A percentile compares a stretch with the other conserved stretches of the same genome.
phyloP scores from a whole-genome alignment of 192 early-diverging fungal species.

The Ambispora gerdemannii region DNA sequence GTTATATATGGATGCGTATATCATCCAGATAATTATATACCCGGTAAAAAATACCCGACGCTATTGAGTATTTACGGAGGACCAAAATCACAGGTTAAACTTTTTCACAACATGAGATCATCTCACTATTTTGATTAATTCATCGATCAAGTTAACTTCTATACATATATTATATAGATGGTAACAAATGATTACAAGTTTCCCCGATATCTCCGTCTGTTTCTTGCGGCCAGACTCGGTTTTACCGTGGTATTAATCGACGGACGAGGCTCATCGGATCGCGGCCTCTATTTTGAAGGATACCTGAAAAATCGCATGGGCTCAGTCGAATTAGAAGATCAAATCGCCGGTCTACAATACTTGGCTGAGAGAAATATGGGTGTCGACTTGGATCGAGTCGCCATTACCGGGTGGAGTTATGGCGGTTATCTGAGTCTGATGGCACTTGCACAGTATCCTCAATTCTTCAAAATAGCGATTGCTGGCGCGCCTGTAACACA shows the following conservation, averaged over 20 bases:
- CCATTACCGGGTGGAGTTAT: conserved; percentile 74
- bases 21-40: conserved; percentile 45
- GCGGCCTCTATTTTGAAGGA: conserved; percentile 62
- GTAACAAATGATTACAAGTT: conserved; percentile 71
- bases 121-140: no score
- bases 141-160: no score
- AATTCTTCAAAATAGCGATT: conserved; percentile 60
- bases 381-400: conserved; percentile 59
- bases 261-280: conserved; percentile 61
- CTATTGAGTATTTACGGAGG: conserved; percentile 71
- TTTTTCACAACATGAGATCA: no score
- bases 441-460: conserved; percentile 55
- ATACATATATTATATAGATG: conserved; percentile 36
- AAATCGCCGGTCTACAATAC: conserved; percentile 56
- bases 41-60: conserved; percentile 56
- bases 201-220: conserved; percentile 56
- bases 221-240: conserved; percentile 52
- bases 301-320: conserved; percentile 53
- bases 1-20: conserved; percentile 58
- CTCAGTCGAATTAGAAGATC: conserved; percentile 58
- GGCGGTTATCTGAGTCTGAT: conserved; percentile 71
- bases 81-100: conserved; percentile 55
- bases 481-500: conserved; percentile 71
- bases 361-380: conserved; percentile 42
- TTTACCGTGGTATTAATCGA: conserved; percentile 64